Percentiles rank a stretch among this genome's conserved stretches.
Conservation (phyloP, 805 yeast species). For the Candida tammaniensis region DNA sequence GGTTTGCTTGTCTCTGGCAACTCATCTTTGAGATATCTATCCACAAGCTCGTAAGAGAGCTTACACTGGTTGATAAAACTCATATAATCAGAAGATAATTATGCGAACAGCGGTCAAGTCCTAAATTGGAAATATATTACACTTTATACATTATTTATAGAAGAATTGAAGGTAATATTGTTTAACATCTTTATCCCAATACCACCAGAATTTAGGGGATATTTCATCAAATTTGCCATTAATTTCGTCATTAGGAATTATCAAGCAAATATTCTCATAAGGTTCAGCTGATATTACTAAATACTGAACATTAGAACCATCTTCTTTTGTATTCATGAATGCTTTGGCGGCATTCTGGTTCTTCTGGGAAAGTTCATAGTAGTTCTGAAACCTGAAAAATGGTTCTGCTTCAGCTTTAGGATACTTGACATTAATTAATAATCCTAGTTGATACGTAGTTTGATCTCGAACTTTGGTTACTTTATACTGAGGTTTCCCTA, state of each 20-base stretch:
- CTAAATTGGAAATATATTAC: neutral
- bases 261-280: slow-evolving; percentile 75
- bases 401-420: slow-evolving; percentile 55
- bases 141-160: slow-evolving; percentile 1
- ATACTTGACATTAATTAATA: slow-evolving; percentile 58
- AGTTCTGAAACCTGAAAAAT: slow-evolving; percentile 70
- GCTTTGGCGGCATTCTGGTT: slow-evolving; percentile 38
- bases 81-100: neutral
- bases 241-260: slow-evolving; percentile 63
- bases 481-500: slow-evolving; percentile 73
- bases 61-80: slow-evolving; percentile 22
- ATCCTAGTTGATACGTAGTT: slow-evolving; percentile 55
- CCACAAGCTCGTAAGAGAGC: slow-evolving; percentile 31
- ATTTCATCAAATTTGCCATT: slow-evolving; percentile 29
- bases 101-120: slow-evolving; percentile 2
- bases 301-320: slow-evolving; percentile 47
- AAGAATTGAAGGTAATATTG: slow-evolving; percentile 68
- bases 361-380: slow-evolving; percentile 54
- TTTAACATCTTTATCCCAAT: slow-evolving; percentile 69
- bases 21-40: slow-evolving; percentile 26
- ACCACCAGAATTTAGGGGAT: slow-evolving; percentile 53
- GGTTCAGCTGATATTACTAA: slow-evolving; percentile 86
- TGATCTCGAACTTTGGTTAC: slow-evolving; percentile 69
- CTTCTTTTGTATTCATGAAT: slow-evolving; percentile 15
- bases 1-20: slow-evolving; percentile 12